These are phyloP conservation scores for Oemleria cerasiformis DNA, from an alignment of 306 rosid genomes.

Conservation along the genomic window DNA sequence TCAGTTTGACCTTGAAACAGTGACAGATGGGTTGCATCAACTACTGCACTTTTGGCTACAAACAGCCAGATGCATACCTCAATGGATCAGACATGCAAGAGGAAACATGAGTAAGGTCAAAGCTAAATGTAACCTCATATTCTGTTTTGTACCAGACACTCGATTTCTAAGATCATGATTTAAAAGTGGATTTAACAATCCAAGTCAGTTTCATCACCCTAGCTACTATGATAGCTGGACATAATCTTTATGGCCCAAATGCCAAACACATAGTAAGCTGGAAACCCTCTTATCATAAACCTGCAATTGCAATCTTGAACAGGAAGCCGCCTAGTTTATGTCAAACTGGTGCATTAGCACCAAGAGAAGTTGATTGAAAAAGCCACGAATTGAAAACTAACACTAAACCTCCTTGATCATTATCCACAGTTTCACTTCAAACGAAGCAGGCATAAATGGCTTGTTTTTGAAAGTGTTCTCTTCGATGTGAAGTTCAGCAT, in stretches of 20 bases:
- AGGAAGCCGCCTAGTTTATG: background rate
- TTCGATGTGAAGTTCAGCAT: background rate
- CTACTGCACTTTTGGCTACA: background rate
- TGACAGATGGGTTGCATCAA: background rate
- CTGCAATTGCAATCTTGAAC: background rate
- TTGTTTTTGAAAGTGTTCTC: background rate
- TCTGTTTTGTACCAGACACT: background rate
- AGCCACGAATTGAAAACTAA: background rate
- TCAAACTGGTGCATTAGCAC: background rate
- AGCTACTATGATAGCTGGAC: background rate
- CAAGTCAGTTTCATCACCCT: background rate
- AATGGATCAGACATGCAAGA: background rate
- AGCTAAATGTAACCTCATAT: background rate
- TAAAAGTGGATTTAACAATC: background rate
- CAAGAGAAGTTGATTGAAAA: background rate
- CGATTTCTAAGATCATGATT: background rate
- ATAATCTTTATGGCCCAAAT: background rate
- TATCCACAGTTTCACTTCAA: background rate
- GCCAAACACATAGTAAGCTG: background rate
- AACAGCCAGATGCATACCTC: background rate
- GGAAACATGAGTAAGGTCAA: background rate
- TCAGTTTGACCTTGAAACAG: background rate
- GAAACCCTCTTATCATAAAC: background rate
- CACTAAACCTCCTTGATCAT: background rate
- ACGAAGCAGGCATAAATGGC: background rate